Evolutionary conservation across 176 grass and related monocot species (phyloP), one percentile per base, ranked within the genome.

Genomic region (Tillandsia leiboldiana): DNA sequence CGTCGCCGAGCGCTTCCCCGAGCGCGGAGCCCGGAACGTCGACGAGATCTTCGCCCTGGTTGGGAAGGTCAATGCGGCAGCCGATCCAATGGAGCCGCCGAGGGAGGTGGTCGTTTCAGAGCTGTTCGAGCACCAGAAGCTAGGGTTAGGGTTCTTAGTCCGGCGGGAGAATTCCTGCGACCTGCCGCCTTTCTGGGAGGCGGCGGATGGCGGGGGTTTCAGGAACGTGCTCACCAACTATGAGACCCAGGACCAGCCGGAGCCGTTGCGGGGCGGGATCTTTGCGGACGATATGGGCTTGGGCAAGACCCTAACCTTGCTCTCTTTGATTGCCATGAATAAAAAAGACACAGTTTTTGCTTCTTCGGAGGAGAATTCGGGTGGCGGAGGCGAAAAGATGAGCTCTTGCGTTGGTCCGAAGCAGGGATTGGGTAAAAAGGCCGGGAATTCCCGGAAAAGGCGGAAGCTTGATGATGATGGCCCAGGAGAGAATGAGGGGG

Each of bases 261-360:
- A 72, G 13, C 81, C 86, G 2, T 49, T 96, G 13, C 84, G 73
- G 72, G 93, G 88, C 2, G 93, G 93, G 51, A 92, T 96, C 67
- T 92, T 96, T 20, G 93, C 93, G 0, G 93, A 96, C 72, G 89
- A 96, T 68, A 97, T 97, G 93, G 93, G 93, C 51, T 81, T 97
- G 53, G 93, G 93, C 10, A 97, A 92, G 83, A 97, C 93, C 0
- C 89, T 97, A 2, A 97, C 89, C 2, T 79, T 97, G 8, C 64
- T 97, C 53, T 83, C 89, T 13, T 72, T 97, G 63, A 87, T 97
- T 49, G 89, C 79, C 5, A 72, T 59, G 22, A 85, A 70, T 53
- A 85, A 79, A 76, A 82, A 9, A 73, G 42, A 47, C n/a, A 71
- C 75, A 76, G 75, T 56, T 49, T 13, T 50, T 7, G 27, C 2